Base-by-base conservation (phyloP, 495 filamentous ascomycete genomes). In the Podospora pseudocomata region DNA sequence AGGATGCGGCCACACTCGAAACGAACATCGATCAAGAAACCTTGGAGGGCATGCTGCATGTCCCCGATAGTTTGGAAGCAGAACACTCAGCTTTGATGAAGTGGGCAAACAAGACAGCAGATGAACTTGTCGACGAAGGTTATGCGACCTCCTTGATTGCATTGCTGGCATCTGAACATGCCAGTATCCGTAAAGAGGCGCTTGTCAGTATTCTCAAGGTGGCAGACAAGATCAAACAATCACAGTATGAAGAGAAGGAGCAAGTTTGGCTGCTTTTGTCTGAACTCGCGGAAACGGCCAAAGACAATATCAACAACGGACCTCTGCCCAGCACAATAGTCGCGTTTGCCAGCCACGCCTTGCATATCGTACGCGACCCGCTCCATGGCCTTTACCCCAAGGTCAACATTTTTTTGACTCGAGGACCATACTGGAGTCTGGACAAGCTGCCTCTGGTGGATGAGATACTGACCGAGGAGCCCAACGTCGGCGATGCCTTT, bases 361-460 rank as follows among this genome's bases (percentile, higher is more conserved):
- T 93, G 9, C 75, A 83, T 1, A 87, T 97, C 20, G 79, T 96
- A 27, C 82, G 81, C 2, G 88, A 94, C 68, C 94, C 95, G 9
- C 81, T 91, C 57, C 91, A 97, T 72, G 88, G 87, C 68, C 84
- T 98, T 53, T 99, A 97, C 73, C 85, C 87, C 32, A 96, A 96
- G 73, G 80, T 94, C 81, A 97, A 97, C 81, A 83, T 84, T 26
- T 94, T 94, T 76, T 86, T 99, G 58, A 89, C 90, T 54, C 87
- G 86, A 60, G 84, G 87, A 0, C 94, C 95, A 2, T 74, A 81
- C 9, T 96, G 94, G 91, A 84, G 87, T 27, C 68, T 90, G 19
- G 84, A 88, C 55, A 90, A 89, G 74, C 81, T 97, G 61, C 94
- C 93, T 1, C 88, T 92, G 74, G 86, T 95, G 55, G 84, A 92